Evolutionary conservation across 768 basidiomycete genomes (phyloP).

Genomic region (Rubroboletus pulcherrimus): DNA sequence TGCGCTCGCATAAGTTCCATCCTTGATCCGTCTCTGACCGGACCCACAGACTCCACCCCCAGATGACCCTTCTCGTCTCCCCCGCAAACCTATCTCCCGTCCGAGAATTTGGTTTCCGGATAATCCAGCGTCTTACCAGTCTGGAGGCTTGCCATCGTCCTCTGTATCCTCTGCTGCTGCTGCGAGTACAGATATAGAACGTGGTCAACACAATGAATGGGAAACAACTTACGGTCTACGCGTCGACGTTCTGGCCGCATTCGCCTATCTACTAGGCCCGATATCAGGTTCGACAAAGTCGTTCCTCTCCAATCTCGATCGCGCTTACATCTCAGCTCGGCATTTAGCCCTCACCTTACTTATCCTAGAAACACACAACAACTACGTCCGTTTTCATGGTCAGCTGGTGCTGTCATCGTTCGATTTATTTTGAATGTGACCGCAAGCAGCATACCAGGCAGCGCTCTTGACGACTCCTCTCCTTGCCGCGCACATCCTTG

Average conservation of each 20-base stretch:
- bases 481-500: slow-evolving; percentile 51
- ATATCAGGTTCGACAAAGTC: slow-evolving; percentile 53
- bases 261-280: slow-evolving; percentile 66
- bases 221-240: slow-evolving; percentile 65
- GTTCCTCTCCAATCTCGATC: neutral
- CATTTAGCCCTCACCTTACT: slow-evolving; percentile 56
- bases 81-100: slow-evolving; percentile 19
- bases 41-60: slow-evolving; percentile 51
- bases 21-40: neutral
- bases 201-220: slow-evolving; percentile 54
- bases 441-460: slow-evolving; percentile 66
- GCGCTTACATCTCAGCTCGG: neutral
- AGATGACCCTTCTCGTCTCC: slow-evolving; percentile 42
- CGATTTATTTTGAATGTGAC: slow-evolving; percentile 7
- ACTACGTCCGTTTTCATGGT: slow-evolving; percentile 80
- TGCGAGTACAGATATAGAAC: slow-evolving; percentile 36
- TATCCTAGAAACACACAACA: slow-evolving; percentile 72
- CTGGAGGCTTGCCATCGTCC: slow-evolving; percentile 61
- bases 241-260: slow-evolving; percentile 63
- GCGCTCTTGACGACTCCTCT: slow-evolving; percentile 67
- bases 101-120: slow-evolving; percentile 52
- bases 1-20: slow-evolving; percentile 26
- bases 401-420: slow-evolving; percentile 18
- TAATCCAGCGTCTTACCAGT: slow-evolving; percentile 58
- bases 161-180: slow-evolving; percentile 38